Evolutionary conservation across 108 stramenopile species (phyloP), one percentile per base, ranked within the genome.

Genomic region (Conticribra guillardii): DNA sequence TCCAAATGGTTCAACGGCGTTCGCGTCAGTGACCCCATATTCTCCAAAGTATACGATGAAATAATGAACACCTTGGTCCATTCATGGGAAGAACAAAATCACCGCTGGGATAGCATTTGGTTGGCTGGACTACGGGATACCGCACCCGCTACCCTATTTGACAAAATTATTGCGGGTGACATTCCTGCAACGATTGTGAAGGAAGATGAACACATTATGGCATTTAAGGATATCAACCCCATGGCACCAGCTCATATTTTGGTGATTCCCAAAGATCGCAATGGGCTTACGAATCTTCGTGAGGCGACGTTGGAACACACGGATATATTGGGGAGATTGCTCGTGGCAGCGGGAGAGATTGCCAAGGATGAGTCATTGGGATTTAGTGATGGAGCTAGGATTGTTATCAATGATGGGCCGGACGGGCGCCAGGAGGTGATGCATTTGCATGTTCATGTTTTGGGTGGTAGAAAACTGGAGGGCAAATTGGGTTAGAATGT

Each of bases 191-290:
- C 83, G 19, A 79, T 96, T 55, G 97, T 99, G 32, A 89, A 92
- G 75, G 90, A 98, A 54, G 96, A 98, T 71, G 97, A 98, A 49
- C 83, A 90, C 59, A 86, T 96, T 58, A 51, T 98, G 7, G 99
- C 99, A 3, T 99, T 99, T 83, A 84, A 85, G 32, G 98, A 99
- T 85, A 97, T 99, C 67, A 89, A 84, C 59, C 97, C 98, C 0
- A 80, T 89, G 47, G 97, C 95, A 28, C 98, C 98, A 5, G 93
- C 87, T 4, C 99, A 99, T 82, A 83, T 99, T 34, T 69, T 99
- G 70, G 89, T 99, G 9, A 99, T 99, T 65, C 99, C 99, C 17
- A 99, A 98, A 83, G 86, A 95, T 80, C 74, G 97, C 5, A 82
- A 85, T 60, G 97, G 96, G 5, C 73, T 99, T 55, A 90, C 96